phyloP scores from a whole-genome alignment of 2,329 filamentous ascomycete species.

The Colletotrichum tofieldiae region DNA sequence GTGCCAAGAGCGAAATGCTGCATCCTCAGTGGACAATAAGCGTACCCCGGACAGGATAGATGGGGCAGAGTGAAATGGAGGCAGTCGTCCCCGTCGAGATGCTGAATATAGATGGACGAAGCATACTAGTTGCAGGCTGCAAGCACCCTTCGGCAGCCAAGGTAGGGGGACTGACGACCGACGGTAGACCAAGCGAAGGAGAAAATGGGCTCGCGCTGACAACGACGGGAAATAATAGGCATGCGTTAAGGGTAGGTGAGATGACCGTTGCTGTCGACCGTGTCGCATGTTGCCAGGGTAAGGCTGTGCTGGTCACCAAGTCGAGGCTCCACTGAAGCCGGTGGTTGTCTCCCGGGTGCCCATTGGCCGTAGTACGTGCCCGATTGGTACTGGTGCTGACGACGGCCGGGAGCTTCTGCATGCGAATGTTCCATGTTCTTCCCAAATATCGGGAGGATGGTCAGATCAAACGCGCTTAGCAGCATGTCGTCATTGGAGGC shows the following conservation, averaged over 20 bases:
- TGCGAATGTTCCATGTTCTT: slow-evolving; percentile 37
- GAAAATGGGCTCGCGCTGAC: slow-evolving; percentile 29
- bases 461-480: slow-evolving; percentile 41
- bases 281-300: slow-evolving; percentile 19
- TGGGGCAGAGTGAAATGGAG: slow-evolving; percentile 22
- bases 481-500: slow-evolving; percentile 42
- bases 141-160: slow-evolving; percentile 23
- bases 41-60: slow-evolving; percentile 20
- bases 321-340: slow-evolving; percentile 31
- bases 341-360: slow-evolving; percentile 23
- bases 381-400: slow-evolving; percentile 39
- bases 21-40: slow-evolving; percentile 32
- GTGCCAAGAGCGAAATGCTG: slow-evolving; percentile 23
- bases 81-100: slow-evolving; percentile 30
- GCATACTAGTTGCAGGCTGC: slow-evolving; percentile 5
- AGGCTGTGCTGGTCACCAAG: slow-evolving; percentile 39
- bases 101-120: slow-evolving; percentile 36
- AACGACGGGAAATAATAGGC: slow-evolving; percentile 34
- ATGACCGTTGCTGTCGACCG: slow-evolving; percentile 3
- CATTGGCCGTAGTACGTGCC: slow-evolving; percentile 43
- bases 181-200: slow-evolving; percentile 15
- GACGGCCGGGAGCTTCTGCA: slow-evolving; percentile 39
- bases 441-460: slow-evolving; percentile 38
- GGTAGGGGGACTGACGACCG: slow-evolving; percentile 1
- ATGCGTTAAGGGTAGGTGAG: slow-evolving; percentile 33